Conservation (phyloP, 148 eudicot genomes). For the Chenopodium suecicum region DNA sequence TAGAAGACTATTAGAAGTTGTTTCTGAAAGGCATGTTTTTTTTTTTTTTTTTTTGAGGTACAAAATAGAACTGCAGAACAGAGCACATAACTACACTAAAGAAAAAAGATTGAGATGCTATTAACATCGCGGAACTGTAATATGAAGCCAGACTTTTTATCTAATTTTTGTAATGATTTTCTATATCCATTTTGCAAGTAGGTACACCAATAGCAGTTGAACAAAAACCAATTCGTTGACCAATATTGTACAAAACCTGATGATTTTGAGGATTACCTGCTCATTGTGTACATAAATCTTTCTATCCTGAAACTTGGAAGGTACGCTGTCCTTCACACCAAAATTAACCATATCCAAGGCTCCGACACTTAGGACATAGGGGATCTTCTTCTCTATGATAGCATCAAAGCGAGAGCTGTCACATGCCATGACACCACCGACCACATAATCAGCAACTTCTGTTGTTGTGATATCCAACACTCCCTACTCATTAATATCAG, state of each 20-base stretch:
- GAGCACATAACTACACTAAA: background rate
- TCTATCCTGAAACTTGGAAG: conserved; percentile 64
- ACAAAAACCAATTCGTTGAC: conserved; percentile 1
- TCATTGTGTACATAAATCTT: conserved; percentile 77
- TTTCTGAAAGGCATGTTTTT: background rate
- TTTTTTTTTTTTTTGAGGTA: no score
- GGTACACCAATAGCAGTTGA: background rate
- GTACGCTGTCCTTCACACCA: conserved; percentile 70
- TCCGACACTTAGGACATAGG: conserved; percentile 87
- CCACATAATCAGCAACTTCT: conserved; percentile 91
- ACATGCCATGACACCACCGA: conserved; percentile 98
- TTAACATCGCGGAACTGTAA: background rate
- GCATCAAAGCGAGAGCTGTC: conserved; percentile 85
- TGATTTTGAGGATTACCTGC: conserved; percentile 52
- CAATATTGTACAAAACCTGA: conserved; percentile 5
- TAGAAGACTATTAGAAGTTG: background rate
- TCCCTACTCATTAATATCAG: conserved; percentile 46
- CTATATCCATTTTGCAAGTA: background rate
- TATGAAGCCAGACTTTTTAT: background rate
- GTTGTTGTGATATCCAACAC: conserved; percentile 97
- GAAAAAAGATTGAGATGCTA: background rate
- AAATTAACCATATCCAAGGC: conserved; percentile 98
- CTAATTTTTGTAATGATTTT: background rate
- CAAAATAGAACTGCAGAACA: no score
- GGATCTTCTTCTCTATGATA: conserved; percentile 70